phyloP scores from a whole-genome alignment of 2,329 filamentous ascomycete species.

The Aspergillus novofumigatus region DNA sequence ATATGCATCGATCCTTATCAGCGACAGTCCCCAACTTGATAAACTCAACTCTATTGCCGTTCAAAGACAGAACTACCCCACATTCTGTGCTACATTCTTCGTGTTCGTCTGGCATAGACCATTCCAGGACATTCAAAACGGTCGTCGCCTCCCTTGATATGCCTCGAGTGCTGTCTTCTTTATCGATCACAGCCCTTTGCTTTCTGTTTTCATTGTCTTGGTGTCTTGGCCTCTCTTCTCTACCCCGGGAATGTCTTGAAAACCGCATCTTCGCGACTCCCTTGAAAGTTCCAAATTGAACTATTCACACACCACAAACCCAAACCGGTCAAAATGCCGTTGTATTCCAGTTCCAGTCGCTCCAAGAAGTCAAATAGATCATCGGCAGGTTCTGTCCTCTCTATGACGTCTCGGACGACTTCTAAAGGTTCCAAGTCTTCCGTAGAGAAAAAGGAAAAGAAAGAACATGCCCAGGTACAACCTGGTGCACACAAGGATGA shows the following conservation, averaged over 20 bases:
- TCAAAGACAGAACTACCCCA: background rate
- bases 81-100: conserved; percentile 19
- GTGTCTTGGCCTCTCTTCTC: conserved; percentile 6
- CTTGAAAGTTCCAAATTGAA: background rate
- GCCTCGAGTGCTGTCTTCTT: conserved; percentile 10
- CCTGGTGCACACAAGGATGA: conserved; percentile 10
- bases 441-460: conserved; percentile 14
- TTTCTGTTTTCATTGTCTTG: conserved; percentile 6
- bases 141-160: conserved; percentile 15
- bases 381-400: conserved; percentile 22
- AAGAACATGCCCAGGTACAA: conserved; percentile 8
- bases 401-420: conserved; percentile 16
- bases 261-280: background rate
- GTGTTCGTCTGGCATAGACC: conserved; percentile 1
- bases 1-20: background rate
- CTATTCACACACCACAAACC: conserved; percentile 8
- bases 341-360: conserved; percentile 21
- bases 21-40: background rate
- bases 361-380: conserved; percentile 25
- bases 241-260: conserved; percentile 8
- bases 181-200: conserved; percentile 1
- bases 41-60: background rate
- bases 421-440: conserved; percentile 15
- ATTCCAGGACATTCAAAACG: conserved; percentile 3
- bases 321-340: conserved; percentile 25